Conservation (phyloP, 768 basidiomycete species). For the Roridomyces roridus region DNA sequence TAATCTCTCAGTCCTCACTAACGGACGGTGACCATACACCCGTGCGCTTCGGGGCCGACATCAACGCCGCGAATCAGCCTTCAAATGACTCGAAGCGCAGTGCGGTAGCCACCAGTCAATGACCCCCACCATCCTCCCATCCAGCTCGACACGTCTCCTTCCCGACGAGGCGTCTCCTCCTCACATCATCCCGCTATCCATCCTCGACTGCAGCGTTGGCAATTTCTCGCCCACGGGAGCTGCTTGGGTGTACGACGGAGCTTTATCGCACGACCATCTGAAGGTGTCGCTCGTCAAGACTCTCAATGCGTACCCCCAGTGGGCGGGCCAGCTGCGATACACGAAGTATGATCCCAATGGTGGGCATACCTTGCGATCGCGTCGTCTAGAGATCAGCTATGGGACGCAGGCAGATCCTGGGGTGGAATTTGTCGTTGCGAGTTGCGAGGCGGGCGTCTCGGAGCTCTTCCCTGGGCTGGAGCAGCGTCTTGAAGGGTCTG, state of each 20-base stretch:
- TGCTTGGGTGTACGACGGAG: constrained; percentile 32
- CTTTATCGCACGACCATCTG: constrained; percentile 12
- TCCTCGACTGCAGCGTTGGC: constrained; percentile 35
- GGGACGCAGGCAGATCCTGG: constrained; percentile 35
- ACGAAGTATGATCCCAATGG: constrained; percentile 20
- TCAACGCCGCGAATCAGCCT: too few relatives aligned
- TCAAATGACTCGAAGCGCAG: too few relatives aligned
- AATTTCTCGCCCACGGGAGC: constrained; percentile 33
- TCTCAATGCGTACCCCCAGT: constrained; percentile 38
- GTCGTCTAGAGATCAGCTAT: constrained; percentile 33
- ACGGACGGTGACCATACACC: too few relatives aligned
- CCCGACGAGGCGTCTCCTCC: constrained; percentile 1
- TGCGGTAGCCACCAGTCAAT: too few relatives aligned
- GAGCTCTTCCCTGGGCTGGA: constrained; percentile 9
- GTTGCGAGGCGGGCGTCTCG: not conserved
- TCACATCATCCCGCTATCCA: constrained; percentile 29
- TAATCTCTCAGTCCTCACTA: too few relatives aligned
- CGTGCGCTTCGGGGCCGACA: too few relatives aligned
- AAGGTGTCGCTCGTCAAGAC: constrained; percentile 23
- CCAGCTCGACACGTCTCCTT: constrained; percentile 11
- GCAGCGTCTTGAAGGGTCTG: constrained; percentile 20
- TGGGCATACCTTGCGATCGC: constrained; percentile 32
- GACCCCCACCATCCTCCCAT: too few relatives aligned
- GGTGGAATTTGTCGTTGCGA: constrained; percentile 35
- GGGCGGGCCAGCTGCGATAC: constrained; percentile 36